phyloP scores from a whole-genome alignment of 371 early-diverging fungal genomes.

The Syncephalastrum monosporum region DNA sequence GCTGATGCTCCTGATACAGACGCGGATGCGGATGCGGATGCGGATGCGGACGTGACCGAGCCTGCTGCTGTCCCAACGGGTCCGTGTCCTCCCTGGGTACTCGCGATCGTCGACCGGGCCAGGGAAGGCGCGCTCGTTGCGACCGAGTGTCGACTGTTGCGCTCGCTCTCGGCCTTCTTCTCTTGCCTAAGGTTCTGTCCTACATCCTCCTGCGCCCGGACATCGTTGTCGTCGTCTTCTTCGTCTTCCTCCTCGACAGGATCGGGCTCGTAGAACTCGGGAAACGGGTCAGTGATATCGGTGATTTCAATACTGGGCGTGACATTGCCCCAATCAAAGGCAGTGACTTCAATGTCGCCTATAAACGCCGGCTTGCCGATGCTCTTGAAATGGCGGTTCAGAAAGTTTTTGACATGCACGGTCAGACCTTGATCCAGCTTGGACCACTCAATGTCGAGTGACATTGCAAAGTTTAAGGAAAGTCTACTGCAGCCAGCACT shows the following conservation, averaged over 20 bases:
- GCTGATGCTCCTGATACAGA: too few relatives aligned
- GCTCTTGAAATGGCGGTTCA: conserved; percentile 78
- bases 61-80: too few relatives aligned
- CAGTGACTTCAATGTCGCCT: conserved; percentile 78
- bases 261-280: conserved; percentile 80
- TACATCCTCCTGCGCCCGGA: neutral
- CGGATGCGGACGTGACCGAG: too few relatives aligned
- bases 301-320: conserved; percentile 81
- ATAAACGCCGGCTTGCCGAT: conserved; percentile 79
- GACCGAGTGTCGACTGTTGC: too few relatives aligned
- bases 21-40: too few relatives aligned
- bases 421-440: conserved; percentile 79
- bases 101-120: too few relatives aligned
- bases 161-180: too few relatives aligned
- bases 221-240: conserved; percentile 5
- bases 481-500: too few relatives aligned
- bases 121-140: conserved; percentile 2
- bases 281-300: conserved; percentile 84
- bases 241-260: conserved; percentile 28
- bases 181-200: too few relatives aligned
- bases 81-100: too few relatives aligned
- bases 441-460: conserved; percentile 85
- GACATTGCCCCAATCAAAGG: conserved; percentile 82
- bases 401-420: conserved; percentile 67
- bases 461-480: conserved; percentile 54